Conservation (phyloP, 1,139 yeast genomes). For the Hyphopichia burtonii region DNA sequence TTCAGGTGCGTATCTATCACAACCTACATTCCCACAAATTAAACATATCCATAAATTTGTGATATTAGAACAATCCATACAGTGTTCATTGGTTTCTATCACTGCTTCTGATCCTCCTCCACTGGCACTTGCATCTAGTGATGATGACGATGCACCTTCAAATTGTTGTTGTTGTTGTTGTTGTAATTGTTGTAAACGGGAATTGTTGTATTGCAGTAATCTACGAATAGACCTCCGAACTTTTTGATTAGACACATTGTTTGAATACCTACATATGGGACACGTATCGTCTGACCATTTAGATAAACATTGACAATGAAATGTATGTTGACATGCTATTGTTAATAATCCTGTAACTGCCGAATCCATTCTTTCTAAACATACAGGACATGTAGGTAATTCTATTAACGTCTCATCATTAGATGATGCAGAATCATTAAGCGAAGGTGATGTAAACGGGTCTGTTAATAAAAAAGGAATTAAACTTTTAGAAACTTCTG, state of each 20-base stretch:
- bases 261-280: conserved; percentile 87
- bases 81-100: conserved; percentile 21
- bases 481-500: conserved; percentile 23
- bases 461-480: conserved; percentile 73
- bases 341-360: conserved; percentile 79
- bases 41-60: conserved; percentile 45
- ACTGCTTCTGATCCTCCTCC: background rate
- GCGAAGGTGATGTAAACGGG: conserved; percentile 57
- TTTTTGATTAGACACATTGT: conserved; percentile 35
- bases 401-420: conserved; percentile 42
- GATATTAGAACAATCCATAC: conserved; percentile 34
- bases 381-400: conserved; percentile 91
- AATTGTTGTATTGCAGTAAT: conserved; percentile 23
- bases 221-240: conserved; percentile 35
- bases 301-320: conserved; percentile 84
- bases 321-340: conserved; percentile 90
- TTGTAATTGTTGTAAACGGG: conserved; percentile 1
- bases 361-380: conserved; percentile 87
- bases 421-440: background rate
- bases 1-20: conserved; percentile 66
- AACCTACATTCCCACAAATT: conserved; percentile 48
- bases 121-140: background rate
- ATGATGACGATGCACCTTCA: background rate
- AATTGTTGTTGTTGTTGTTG: background rate
- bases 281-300: conserved; percentile 92